phyloP scores from a whole-genome alignment of 495 filamentous ascomycete genomes.

The Penicillium herquei region DNA sequence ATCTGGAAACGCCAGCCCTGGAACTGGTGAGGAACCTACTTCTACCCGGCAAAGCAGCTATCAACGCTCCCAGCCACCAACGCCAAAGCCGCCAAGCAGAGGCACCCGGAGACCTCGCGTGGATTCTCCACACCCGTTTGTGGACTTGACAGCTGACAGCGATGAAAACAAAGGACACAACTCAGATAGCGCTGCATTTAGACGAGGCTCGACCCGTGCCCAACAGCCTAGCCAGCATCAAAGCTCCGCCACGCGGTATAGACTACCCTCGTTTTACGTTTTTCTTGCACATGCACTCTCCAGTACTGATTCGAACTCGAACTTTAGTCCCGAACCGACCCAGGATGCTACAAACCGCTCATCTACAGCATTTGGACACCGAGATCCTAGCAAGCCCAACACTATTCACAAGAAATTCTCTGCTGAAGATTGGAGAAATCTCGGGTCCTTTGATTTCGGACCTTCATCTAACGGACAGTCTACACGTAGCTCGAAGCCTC shows the following conservation, averaged over 20 bases:
- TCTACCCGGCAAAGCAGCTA: slow-evolving; percentile 3
- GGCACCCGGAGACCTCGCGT: slow-evolving; percentile 13
- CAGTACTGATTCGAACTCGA: neutral
- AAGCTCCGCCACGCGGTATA: slow-evolving; percentile 24
- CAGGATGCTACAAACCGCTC: slow-evolving; percentile 1
- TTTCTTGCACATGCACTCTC: neutral
- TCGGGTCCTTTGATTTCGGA: slow-evolving; percentile 50
- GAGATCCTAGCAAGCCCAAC: slow-evolving; percentile 54
- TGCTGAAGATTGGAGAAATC: slow-evolving; percentile 57
- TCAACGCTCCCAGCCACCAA: slow-evolving; percentile 2
- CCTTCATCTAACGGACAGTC: slow-evolving; percentile 31
- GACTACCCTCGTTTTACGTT: neutral
- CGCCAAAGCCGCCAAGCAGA: slow-evolving; percentile 4
- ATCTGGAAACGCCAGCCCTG: slow-evolving; percentile 19
- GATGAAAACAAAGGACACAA: slow-evolving; percentile 33
- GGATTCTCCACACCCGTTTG: slow-evolving; percentile 2
- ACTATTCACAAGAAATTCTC: slow-evolving; percentile 76
- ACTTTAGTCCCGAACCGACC: slow-evolving; percentile 1
- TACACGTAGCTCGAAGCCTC: slow-evolving; percentile 36
- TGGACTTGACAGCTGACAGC: slow-evolving; percentile 26
- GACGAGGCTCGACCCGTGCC: slow-evolving; percentile 18
- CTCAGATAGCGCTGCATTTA: slow-evolving; percentile 37
- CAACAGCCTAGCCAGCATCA: slow-evolving; percentile 12
- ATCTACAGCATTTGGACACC: slow-evolving; percentile 37
- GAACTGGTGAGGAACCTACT: slow-evolving; percentile 33